Base-by-base conservation (phyloP, 2,329 filamentous ascomycete genomes). In the Emergomyces pasteurianus region DNA sequence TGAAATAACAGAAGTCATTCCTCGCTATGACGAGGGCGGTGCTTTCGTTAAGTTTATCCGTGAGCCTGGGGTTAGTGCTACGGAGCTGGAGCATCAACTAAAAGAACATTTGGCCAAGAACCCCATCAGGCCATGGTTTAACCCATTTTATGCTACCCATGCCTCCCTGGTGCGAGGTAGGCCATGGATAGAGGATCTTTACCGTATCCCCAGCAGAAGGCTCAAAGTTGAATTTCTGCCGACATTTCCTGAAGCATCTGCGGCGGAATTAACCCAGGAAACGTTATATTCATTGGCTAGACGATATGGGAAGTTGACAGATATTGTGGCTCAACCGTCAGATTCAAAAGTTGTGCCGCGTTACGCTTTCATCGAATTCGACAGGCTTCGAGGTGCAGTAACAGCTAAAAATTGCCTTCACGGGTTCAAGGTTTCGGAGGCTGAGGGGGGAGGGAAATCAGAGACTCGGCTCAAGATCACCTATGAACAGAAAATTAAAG, bases 391-490 rank as follows among this genome's bases (percentile, higher is more conserved):
- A 42, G 87, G 89, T 68, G 87, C 91, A 7, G 87, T 95, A 60
- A 90, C 94, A 84, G 91, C 92, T 0, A 87, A 89, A 67, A 96
- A 95, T 68, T 97, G 92, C 69, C 81, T 96, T 76, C 94, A 99
- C 72, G 92, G 92, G 0, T 88, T 88, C 63, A 79, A 86, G 2
- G 83, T 96, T 1, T 73, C 80, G 0, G 86, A 90, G 67, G 73
- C 83, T 28, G 76, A 82, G 47, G 89, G 89, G 4, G 90, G 90
- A 50, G 90, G 90, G 3, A 88, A 87, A 67, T 77, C 78, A 28
- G 88, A 89, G 1, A 96, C 92, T 0, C 79, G 85, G 9, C 79
- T 99, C 61, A 86, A 90, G 46, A 80, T 97, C 58, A 89, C 87
- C 1, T 97, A 96, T 67, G 88, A 96, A 71, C 83, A 86, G 65